Percentiles rank a stretch among this genome's conserved stretches.
Evolutionary conservation across 2,329 filamentous ascomycete species (phyloP).

Genomic region (Orbilia oligospora): DNA sequence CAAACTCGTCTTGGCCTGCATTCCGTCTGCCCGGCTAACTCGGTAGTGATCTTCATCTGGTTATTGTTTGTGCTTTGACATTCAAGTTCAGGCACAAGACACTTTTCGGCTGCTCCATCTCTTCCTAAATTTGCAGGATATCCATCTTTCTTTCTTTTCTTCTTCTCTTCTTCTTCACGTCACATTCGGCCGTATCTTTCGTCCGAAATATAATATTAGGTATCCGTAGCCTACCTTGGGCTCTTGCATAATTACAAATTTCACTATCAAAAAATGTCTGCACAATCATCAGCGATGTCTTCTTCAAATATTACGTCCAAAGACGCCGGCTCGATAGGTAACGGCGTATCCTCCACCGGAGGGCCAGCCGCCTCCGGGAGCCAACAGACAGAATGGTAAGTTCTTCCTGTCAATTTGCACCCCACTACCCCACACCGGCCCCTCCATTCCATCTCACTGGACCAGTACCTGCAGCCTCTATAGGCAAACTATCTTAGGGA

Average conservation of each 20-base stretch:
- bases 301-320: constrained; percentile 52
- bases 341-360: constrained; percentile 49
- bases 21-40: constrained; percentile 24
- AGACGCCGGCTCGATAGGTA: constrained; percentile 52
- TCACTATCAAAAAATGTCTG: constrained; percentile 39
- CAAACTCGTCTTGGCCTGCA: neutral
- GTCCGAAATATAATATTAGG: constrained; percentile 23
- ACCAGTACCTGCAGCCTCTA: constrained; percentile 13
- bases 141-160: constrained; percentile 15
- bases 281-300: constrained; percentile 50
- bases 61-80: constrained; percentile 21
- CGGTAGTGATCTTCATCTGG: constrained; percentile 40
- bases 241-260: constrained; percentile 21
- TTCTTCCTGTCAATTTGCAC: constrained; percentile 2
- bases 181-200: constrained; percentile 12
- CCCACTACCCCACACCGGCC: constrained; percentile 52
- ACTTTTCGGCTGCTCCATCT: constrained; percentile 16
- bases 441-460: constrained; percentile 46
- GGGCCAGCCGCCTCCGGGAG: constrained; percentile 39
- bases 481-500: neutral
- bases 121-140: constrained; percentile 21
- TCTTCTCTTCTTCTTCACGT: constrained; percentile 14
- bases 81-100: constrained; percentile 37
- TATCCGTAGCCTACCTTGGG: constrained; percentile 27
- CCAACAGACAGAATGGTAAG: constrained; percentile 57